A percentile compares a stretch with the other conserved stretches of the same genome.
phyloP scores from a whole-genome alignment of 441 rosid genomes.

The Pelargonium cotyledonis region DNA sequence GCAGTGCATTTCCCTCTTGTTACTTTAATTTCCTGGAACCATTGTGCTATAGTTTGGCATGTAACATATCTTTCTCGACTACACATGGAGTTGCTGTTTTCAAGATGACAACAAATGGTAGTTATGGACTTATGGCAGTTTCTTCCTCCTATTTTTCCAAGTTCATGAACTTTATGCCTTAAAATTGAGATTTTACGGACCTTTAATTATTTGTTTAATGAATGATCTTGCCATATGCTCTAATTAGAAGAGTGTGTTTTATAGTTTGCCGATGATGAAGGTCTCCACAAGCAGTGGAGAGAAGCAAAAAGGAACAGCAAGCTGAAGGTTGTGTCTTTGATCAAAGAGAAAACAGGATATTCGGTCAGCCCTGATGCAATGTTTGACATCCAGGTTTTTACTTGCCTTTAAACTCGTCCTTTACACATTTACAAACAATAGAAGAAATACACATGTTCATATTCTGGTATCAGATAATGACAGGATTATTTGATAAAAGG shows the following conservation, averaged over 20 bases:
- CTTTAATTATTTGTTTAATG: too few relatives aligned
- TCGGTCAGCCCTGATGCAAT: constrained; percentile 79
- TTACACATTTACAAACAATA: background rate
- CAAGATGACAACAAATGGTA: too few relatives aligned
- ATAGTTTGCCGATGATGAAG: constrained; percentile 79
- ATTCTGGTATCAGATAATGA: background rate
- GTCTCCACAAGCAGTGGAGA: constrained; percentile 73
- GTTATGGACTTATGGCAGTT: too few relatives aligned
- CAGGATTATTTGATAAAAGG: background rate
- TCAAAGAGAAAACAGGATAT: constrained; percentile 81
- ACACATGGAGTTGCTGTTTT: too few relatives aligned
- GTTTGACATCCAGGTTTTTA: constrained; percentile 82
- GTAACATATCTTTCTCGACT: too few relatives aligned
- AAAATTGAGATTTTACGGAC: background rate
- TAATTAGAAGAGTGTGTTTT: constrained; percentile 20
- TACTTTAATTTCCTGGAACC: too few relatives aligned
- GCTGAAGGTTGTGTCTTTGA: constrained; percentile 61
- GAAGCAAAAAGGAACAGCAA: constrained; percentile 74
- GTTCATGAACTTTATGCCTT: too few relatives aligned
- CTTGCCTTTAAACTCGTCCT: constrained; percentile 10
- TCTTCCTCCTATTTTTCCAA: too few relatives aligned
- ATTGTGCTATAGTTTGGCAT: too few relatives aligned
- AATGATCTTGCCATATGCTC: background rate
- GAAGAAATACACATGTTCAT: background rate
- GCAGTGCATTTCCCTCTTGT: too few relatives aligned